A percentile compares a stretch with the other conserved stretches of the same genome.
Conservation (phyloP, 2,329 filamentous ascomycete species). For the Penicillium crustosum region DNA sequence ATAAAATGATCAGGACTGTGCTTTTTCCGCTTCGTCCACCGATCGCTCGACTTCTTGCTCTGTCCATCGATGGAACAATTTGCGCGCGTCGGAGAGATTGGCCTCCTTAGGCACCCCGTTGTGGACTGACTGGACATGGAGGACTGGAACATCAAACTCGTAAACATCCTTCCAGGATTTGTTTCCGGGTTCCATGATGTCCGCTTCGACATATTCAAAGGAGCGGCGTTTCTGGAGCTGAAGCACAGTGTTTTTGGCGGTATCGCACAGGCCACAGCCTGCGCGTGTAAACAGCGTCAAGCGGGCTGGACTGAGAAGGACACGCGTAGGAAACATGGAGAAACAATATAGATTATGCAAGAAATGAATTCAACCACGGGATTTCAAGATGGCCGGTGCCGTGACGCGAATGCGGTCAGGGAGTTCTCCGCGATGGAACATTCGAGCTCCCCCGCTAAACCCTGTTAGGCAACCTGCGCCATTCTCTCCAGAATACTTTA, state of each 20-base stretch:
- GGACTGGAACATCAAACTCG: slow-evolving; percentile 64
- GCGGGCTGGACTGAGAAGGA: slow-evolving; percentile 38
- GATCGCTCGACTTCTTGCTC: slow-evolving; percentile 55
- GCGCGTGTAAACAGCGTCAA: slow-evolving; percentile 62
- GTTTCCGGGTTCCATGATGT: slow-evolving; percentile 57
- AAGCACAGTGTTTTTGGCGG: slow-evolving; percentile 58
- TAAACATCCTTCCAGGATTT: slow-evolving; percentile 61
- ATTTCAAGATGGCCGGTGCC: neutral
- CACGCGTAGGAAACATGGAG: slow-evolving; percentile 33
- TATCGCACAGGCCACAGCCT: slow-evolving; percentile 61
- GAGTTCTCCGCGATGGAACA: slow-evolving; percentile 35
- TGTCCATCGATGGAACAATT: slow-evolving; percentile 64
- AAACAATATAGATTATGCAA: neutral
- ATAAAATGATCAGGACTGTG: neutral
- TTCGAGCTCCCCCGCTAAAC: slow-evolving; percentile 43
- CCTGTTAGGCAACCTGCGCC: slow-evolving; percentile 27
- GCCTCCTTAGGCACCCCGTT: slow-evolving; percentile 47
- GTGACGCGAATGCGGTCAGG: slow-evolving; percentile 14
- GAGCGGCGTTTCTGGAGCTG: slow-evolving; percentile 54
- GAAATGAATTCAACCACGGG: neutral
- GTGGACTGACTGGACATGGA: slow-evolving; percentile 55
- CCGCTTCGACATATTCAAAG: slow-evolving; percentile 59
- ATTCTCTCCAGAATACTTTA: slow-evolving; percentile 6
- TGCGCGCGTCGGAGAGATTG: slow-evolving; percentile 59
- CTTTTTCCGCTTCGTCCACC: slow-evolving; percentile 52